A percentile compares a stretch with the other conserved stretches of the same genome.
phyloP scores from a whole-genome alignment of 768 basidiomycete genomes.

The Rhizopogon vinicolor region DNA sequence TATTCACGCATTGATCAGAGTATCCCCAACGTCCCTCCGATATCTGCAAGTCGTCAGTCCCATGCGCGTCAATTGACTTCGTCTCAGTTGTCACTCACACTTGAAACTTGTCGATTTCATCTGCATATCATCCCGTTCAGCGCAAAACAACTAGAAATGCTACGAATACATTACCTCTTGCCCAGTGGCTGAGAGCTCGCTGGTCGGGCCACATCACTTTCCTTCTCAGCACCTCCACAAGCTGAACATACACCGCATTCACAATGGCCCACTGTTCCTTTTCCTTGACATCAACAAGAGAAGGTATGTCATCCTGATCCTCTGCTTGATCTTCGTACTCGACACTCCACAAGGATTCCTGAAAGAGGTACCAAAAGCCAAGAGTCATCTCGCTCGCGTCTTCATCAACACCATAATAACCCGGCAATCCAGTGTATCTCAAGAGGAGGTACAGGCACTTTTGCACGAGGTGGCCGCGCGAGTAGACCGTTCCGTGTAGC shows the following conservation, averaged over 20 bases:
- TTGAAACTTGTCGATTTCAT: slow-evolving; percentile 75
- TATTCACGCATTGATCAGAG: slow-evolving; percentile 80
- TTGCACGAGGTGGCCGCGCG: slow-evolving; percentile 55
- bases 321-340: slow-evolving; percentile 45
- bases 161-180: slow-evolving; percentile 50
- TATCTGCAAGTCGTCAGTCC: slow-evolving; percentile 43
- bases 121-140: slow-evolving; percentile 31
- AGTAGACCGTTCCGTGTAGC: slow-evolving; percentile 15
- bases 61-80: background rate
- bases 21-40: slow-evolving; percentile 83
- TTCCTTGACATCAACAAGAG: slow-evolving; percentile 19
- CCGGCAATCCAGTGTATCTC: slow-evolving; percentile 69
- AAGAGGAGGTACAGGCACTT: slow-evolving; percentile 68
- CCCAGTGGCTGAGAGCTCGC: slow-evolving; percentile 46
- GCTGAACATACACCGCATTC: slow-evolving; percentile 73
- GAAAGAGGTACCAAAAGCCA: slow-evolving; percentile 87
- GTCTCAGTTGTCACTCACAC: slow-evolving; percentile 45
- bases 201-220: slow-evolving; percentile 72
- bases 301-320: slow-evolving; percentile 15
- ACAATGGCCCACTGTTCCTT: slow-evolving; percentile 49
- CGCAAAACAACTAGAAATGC: background rate
- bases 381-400: slow-evolving; percentile 86
- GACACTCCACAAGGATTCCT: slow-evolving; percentile 78
- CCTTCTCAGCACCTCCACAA: slow-evolving; percentile 62
- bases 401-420: slow-evolving; percentile 79